phyloP scores from a whole-genome alignment of 1,284 basidiomycete genomes.

The Chalciporus piperatoides region DNA sequence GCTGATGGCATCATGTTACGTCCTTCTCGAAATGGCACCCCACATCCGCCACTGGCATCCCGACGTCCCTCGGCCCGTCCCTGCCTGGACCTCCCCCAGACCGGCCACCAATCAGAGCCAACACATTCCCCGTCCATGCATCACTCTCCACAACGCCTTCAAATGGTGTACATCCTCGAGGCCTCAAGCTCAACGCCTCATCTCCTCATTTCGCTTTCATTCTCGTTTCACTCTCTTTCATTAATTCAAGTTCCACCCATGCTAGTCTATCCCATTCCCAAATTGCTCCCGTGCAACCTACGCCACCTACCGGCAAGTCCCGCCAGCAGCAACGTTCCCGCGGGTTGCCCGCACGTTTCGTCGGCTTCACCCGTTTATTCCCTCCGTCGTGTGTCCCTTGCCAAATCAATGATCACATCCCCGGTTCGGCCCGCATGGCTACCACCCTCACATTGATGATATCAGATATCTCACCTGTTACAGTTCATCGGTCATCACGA shows the following conservation, averaged over 20 bases:
- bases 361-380: constrained; percentile 23
- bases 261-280: neutral
- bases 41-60: constrained; percentile 18
- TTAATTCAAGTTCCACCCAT: neutral
- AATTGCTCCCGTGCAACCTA: constrained; percentile 19
- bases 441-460: neutral
- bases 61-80: constrained; percentile 14
- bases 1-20: constrained; percentile 25
- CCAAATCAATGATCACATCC: constrained; percentile 5
- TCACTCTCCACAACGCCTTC: neutral
- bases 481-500: neutral
- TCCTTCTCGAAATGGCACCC: constrained; percentile 15
- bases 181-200: neutral
- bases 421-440: neutral
- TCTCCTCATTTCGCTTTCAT: neutral
- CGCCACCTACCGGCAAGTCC: constrained; percentile 31
- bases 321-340: constrained; percentile 6
- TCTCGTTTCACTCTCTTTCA: neutral
- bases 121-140: neutral
- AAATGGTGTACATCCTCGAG: neutral
- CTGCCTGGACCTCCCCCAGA: neutral
- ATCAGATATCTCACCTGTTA: neutral
- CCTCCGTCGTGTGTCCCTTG: constrained; percentile 13
- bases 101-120: neutral
- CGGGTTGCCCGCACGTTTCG: neutral